Percentiles rank a stretch among this genome's conserved stretches.
Evolutionary conservation across 805 yeast genomes (phyloP).

Genomic region (Candida nanaspora): DNA sequence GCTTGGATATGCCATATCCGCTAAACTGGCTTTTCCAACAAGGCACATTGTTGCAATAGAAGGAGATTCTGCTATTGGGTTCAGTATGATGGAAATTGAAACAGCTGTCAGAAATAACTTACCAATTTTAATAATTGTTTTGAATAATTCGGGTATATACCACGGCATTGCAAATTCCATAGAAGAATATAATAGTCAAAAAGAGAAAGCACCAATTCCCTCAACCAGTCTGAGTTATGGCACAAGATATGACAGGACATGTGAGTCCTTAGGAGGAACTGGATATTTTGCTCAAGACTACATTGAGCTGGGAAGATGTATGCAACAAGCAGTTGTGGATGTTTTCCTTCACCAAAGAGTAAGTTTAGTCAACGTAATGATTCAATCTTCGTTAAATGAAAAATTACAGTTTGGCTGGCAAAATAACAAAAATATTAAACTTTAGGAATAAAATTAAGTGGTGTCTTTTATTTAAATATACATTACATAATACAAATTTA

Average conservation of each 20-base stretch:
- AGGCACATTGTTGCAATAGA: slow-evolving; percentile 50
- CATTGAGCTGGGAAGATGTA: slow-evolving; percentile 27
- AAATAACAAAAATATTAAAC: slow-evolving; percentile 30
- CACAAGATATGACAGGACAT: slow-evolving; percentile 51
- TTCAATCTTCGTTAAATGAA: slow-evolving; percentile 48
- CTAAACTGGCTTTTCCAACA: slow-evolving; percentile 38
- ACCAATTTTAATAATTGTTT: slow-evolving; percentile 52
- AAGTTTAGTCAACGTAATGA: slow-evolving; percentile 52
- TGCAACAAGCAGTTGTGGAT: slow-evolving; percentile 28
- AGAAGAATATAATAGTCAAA: slow-evolving; percentile 7
- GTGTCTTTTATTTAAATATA: neutral
- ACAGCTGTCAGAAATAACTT: slow-evolving; percentile 51
- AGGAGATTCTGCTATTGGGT: slow-evolving; percentile 77
- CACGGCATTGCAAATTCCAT: slow-evolving; percentile 42
- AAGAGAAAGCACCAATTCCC: slow-evolving; percentile 26
- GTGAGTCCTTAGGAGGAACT: slow-evolving; percentile 46
- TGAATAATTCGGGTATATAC: slow-evolving; percentile 70
- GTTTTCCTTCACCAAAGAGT: slow-evolving; percentile 25
- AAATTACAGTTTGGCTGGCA: slow-evolving; percentile 66
- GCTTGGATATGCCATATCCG: slow-evolving; percentile 60
- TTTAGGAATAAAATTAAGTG: neutral
- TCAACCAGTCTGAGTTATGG: slow-evolving; percentile 53
- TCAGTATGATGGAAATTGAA: slow-evolving; percentile 67
- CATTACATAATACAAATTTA: neutral
- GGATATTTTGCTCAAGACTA: slow-evolving; percentile 42